phyloP scores from a whole-genome alignment of 2,329 filamentous ascomycete species.

The Fusarium nygamai region DNA sequence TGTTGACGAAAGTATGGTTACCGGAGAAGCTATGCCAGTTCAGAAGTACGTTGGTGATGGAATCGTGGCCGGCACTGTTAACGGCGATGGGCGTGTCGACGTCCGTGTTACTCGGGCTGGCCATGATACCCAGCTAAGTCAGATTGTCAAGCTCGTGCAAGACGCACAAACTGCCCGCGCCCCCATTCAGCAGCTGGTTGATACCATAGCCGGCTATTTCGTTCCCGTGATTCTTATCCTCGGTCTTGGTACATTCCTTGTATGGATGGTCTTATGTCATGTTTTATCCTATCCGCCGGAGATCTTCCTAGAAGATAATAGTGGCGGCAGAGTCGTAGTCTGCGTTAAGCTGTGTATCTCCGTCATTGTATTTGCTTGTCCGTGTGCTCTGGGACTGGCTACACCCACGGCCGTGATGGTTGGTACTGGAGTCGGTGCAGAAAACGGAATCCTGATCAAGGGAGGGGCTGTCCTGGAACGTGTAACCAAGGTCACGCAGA shows the following conservation, averaged over 20 bases:
- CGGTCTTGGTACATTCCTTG: conserved; percentile 83
- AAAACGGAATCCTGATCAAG: conserved; percentile 96
- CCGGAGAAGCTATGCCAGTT: conserved; percentile 94
- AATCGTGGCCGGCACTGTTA: conserved; percentile 94
- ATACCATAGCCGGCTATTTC: conserved; percentile 91
- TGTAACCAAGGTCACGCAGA: conserved; percentile 87
- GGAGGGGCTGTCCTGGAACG: conserved; percentile 92
- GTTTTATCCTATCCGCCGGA: conserved; percentile 81
- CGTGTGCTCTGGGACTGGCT: conserved; percentile 93
- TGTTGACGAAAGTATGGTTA: conserved; percentile 98
- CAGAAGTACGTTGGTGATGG: conserved; percentile 83
- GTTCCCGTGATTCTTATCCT: conserved; percentile 89
- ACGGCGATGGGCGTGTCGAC: conserved; percentile 89
- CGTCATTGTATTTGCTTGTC: conserved; percentile 98
- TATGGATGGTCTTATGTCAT: conserved; percentile 96
- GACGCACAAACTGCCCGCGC: conserved; percentile 94
- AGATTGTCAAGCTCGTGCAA: conserved; percentile 97
- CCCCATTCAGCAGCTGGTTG: conserved; percentile 92
- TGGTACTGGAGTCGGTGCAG: conserved; percentile 91
- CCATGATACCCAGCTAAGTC: conserved; percentile 94
- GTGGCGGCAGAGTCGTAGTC: conserved; percentile 93
- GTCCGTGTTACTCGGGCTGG: conserved; percentile 93
- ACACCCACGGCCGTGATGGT: conserved; percentile 99
- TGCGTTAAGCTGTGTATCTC: conserved; percentile 98
- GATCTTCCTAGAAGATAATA: conserved; percentile 83